Evolutionary conservation across 345 rosid species (phyloP).

Genomic region (Dovyalis caffra): DNA sequence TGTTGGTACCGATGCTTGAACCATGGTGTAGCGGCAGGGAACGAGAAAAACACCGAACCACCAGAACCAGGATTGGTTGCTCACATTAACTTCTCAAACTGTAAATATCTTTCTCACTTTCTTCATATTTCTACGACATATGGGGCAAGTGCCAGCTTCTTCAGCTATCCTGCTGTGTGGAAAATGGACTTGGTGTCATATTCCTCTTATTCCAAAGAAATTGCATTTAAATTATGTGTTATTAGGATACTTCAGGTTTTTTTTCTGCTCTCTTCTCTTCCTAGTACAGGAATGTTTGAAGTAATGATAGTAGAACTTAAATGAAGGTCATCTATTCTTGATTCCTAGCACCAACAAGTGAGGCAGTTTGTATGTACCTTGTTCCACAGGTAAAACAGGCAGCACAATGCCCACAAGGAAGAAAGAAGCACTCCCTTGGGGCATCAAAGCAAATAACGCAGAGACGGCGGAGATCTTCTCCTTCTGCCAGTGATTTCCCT

Average conservation of each 20-base stretch:
- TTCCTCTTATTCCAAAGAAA: neutral
- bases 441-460: slow-evolving; percentile 52
- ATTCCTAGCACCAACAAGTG: neutral
- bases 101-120: slow-evolving; percentile 86
- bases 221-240: neutral
- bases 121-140: slow-evolving; percentile 82
- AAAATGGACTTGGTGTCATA: neutral
- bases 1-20: too few species aligned
- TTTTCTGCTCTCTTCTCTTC: neutral
- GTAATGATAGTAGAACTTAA: neutral
- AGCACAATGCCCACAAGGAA: slow-evolving; percentile 69
- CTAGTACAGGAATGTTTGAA: neutral
- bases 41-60: too few species aligned
- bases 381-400: slow-evolving; percentile 58
- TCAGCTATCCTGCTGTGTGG: slow-evolving; percentile 52
- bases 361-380: slow-evolving; percentile 35
- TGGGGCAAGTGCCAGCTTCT: slow-evolving; percentile 74
- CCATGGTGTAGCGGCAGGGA: too few species aligned
- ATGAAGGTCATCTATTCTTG: neutral
- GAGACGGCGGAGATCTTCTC: slow-evolving; percentile 31
- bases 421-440: slow-evolving; percentile 59
- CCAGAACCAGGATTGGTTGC: too few species aligned
- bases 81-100: slow-evolving; percentile 46
- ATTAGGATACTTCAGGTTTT: neutral
- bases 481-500: slow-evolving; percentile 29